Evolutionary conservation across 805 yeast species (phyloP).

Genomic region (Brettanomyces naardenensis): DNA sequence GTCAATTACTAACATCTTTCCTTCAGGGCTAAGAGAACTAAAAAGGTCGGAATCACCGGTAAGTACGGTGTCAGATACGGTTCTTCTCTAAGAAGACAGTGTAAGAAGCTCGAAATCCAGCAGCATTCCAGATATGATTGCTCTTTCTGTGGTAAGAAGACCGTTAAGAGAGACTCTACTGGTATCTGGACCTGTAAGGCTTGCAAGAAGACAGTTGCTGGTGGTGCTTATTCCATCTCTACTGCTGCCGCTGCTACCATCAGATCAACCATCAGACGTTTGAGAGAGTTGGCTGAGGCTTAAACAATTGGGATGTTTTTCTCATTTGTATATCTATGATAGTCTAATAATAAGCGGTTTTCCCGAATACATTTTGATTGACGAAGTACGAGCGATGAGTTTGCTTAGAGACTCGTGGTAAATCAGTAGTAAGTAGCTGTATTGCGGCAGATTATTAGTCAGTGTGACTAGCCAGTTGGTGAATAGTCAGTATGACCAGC

Average conservation of each 20-base stretch:
- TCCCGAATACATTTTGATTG: not conserved
- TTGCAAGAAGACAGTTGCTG: conserved; percentile 96
- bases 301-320: conserved; percentile 35
- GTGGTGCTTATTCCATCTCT: conserved; percentile 99
- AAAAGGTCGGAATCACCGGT: conserved; percentile 99
- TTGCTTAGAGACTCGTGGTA: too few relatives aligned
- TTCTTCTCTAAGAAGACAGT: conserved; percentile 99
- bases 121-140: conserved; percentile 99
- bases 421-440: too few relatives aligned
- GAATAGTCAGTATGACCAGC: too few relatives aligned
- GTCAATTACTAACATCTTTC: not conserved
- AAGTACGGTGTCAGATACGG: conserved; percentile 99
- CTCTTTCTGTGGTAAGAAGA: conserved; percentile 99
- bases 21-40: conserved; percentile 97
- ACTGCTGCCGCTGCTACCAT: conserved; percentile 99
- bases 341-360: conserved; percentile 1
- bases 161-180: conserved; percentile 94
- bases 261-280: conserved; percentile 99
- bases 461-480: too few relatives aligned
- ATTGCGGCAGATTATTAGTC: too few relatives aligned
- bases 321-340: conserved; percentile 1
- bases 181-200: conserved; percentile 99
- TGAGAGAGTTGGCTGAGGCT: conserved; percentile 99
- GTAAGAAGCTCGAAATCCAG: conserved; percentile 98
- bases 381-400: too few relatives aligned